phyloP scores from a whole-genome alignment of 768 basidiomycete genomes.

The Leucocoprinus sp. region DNA sequence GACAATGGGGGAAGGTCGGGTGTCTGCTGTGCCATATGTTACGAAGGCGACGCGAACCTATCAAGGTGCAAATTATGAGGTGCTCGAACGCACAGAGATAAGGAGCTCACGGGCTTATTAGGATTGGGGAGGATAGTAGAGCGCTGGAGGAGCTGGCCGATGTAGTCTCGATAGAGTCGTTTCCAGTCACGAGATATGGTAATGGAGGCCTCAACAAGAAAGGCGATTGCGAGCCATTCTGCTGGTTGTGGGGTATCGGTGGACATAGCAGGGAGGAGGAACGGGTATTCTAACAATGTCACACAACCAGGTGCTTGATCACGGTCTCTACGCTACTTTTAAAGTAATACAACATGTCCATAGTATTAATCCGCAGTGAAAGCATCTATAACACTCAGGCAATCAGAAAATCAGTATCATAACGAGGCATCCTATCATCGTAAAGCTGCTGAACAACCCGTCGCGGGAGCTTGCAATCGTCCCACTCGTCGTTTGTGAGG shows the following conservation, averaged over 20 bases:
- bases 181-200: conserved; percentile 47
- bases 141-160: conserved; percentile 44
- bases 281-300: conserved; percentile 2
- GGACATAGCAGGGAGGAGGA: conserved; percentile 15
- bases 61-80: background rate
- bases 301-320: background rate
- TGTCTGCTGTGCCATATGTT: conserved; percentile 55
- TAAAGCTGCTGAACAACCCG: background rate
- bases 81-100: background rate
- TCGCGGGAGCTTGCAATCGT: background rate
- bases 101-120: conserved; percentile 24
- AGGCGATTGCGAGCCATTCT: conserved; percentile 38
- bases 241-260: conserved; percentile 11
- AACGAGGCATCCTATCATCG: conserved; percentile 1
- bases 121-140: conserved; percentile 31
- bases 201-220: conserved; percentile 56
- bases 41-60: conserved; percentile 34
- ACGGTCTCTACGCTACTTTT: background rate
- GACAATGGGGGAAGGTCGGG: conserved; percentile 45
- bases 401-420: background rate
- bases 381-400: background rate
- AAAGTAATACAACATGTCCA: background rate
- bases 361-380: background rate
- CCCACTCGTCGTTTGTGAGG: conserved; percentile 3
- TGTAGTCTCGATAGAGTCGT: conserved; percentile 36